phyloP scores from a whole-genome alignment of 352 stramenopile genomes.

The Phytopythium mirpurense region DNA sequence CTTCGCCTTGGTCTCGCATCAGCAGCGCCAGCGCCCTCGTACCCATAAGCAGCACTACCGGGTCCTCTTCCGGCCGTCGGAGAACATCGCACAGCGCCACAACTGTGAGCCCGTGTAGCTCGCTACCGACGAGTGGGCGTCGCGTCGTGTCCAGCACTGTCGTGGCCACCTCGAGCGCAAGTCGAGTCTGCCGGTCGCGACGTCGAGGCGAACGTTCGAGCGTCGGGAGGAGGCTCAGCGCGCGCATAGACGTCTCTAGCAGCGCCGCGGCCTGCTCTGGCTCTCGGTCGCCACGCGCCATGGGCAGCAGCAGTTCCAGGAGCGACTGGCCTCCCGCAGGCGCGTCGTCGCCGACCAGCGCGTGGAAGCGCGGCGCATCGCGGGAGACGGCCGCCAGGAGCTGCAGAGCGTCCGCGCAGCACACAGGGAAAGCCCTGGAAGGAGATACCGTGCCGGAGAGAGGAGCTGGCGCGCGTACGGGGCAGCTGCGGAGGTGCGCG shows the following conservation, averaged over 20 bases:
- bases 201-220: not conserved
- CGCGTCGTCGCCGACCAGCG: not conserved
- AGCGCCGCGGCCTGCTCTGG: not conserved
- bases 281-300: not conserved
- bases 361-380: not conserved
- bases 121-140: no score
- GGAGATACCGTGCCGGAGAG: no score
- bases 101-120: not conserved
- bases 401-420: not conserved
- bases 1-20: not conserved
- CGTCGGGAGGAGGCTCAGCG: not conserved
- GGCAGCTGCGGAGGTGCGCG: not conserved
- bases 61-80: not conserved
- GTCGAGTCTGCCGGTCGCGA: not conserved
- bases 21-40: not conserved
- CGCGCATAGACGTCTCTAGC: not conserved
- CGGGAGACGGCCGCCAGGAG: not conserved
- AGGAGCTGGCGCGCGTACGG: not conserved
- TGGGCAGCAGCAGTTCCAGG: not conserved
- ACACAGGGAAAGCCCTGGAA: not conserved
- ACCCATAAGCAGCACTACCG: not conserved
- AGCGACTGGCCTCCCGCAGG: not conserved
- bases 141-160: not conserved
- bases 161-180: not conserved
- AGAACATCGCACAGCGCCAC: not conserved